Percentiles rank a stretch among this genome's conserved stretches.
These are phyloP conservation scores for Ophiostoma piceae DNA, from an alignment of 2,329 filamentous ascomycete genomes.

Conservation along the genomic window DNA sequence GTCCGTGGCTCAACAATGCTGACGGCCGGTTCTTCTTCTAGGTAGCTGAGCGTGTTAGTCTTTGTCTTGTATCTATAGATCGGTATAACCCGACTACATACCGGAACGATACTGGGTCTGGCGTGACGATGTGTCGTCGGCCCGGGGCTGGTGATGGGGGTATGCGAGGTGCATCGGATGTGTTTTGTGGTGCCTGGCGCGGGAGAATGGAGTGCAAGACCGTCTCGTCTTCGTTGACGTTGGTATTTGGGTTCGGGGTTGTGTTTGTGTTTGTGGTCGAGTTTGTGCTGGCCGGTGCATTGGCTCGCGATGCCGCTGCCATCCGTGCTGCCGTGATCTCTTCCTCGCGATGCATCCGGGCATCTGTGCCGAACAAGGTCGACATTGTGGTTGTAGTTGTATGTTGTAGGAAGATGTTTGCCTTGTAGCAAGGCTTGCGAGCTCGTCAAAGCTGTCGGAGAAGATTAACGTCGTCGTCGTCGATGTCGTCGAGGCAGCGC, in stretches of 20 bases:
- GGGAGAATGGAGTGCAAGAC: slow-evolving; percentile 18
- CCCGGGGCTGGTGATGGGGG: slow-evolving; percentile 24
- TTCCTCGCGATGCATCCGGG: slow-evolving; percentile 18
- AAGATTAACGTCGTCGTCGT: not conserved
- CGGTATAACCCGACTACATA: not conserved
- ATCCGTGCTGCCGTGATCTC: slow-evolving; percentile 17
- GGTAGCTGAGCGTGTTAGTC: slow-evolving; percentile 39
- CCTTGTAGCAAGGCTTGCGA: not conserved
- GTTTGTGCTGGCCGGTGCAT: not conserved
- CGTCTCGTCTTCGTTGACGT: slow-evolving; percentile 3
- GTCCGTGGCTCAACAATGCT: slow-evolving; percentile 66
- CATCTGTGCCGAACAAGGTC: slow-evolving; percentile 21
- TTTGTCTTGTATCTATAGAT: no score
- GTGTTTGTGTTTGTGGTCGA: not conserved
- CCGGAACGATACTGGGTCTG: slow-evolving; percentile 52
- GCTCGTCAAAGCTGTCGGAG: not conserved
- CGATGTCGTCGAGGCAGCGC: not conserved
- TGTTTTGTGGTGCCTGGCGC: not conserved
- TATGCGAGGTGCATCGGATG: slow-evolving; percentile 9
- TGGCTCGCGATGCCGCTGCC: not conserved
- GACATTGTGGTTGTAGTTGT: slow-evolving; percentile 12
- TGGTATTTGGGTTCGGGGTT: not conserved
- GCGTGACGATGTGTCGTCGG: slow-evolving; percentile 49
- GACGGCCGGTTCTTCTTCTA: slow-evolving; percentile 78
- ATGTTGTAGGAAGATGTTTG: not conserved